Evolutionary conservation across 345 rosid species (phyloP).

Genomic region (Populus tremula): DNA sequence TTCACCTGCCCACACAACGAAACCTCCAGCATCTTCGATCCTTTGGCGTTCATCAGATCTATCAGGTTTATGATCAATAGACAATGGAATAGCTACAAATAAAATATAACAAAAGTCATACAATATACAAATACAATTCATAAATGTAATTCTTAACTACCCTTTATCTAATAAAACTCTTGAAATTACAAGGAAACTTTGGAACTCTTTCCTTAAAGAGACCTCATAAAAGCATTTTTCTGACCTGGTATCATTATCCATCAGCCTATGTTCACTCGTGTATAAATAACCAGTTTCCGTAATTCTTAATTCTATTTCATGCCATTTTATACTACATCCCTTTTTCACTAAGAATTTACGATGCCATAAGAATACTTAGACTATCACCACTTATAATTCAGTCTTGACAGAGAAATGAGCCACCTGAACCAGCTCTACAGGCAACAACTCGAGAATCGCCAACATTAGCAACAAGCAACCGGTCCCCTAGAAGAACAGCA

Average conservation of each 20-base stretch:
- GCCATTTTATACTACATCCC: background rate
- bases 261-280: too few species aligned
- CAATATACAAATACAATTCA: background rate
- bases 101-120: constrained; percentile 1
- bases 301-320: too few species aligned
- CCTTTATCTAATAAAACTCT: background rate
- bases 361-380: background rate
- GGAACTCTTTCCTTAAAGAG: background rate
- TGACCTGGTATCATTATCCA: background rate
- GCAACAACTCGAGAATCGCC: constrained; percentile 68
- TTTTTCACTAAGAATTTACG: background rate
- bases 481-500: constrained; percentile 46
- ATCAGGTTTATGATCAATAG: constrained; percentile 53
- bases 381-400: background rate
- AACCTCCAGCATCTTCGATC: constrained; percentile 51
- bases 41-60: constrained; percentile 49
- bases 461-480: constrained; percentile 59
- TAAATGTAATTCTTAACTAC: background rate
- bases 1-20: constrained; percentile 53
- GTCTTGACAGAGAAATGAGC: background rate
- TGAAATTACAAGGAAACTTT: background rate
- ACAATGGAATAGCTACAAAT: constrained; percentile 41
- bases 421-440: constrained; percentile 52
- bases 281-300: too few species aligned
- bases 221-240: background rate